Base-by-base conservation (phyloP, 192 early-diverging fungal genomes). In the Polychytrium aggregatum region DNA sequence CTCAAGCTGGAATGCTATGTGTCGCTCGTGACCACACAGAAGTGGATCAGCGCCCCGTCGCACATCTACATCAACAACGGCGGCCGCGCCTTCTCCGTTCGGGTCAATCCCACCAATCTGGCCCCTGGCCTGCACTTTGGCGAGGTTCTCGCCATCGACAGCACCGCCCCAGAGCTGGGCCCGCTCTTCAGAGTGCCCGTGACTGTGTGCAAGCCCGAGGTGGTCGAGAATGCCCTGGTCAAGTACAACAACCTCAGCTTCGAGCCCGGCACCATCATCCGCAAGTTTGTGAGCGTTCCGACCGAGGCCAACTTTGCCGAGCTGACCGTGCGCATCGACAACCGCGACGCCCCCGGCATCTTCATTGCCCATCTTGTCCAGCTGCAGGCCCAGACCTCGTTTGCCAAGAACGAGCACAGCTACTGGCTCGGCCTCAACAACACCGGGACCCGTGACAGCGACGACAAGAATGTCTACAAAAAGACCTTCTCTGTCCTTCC, bases 181-280 rank as follows among this genome's bases (percentile, higher is more conserved):
- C 83, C 84, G 7, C 61, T 96, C 3, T 94, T 94, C 70, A 66
- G 66, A 41, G 63, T 98, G 35, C 93, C 93, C 13, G 70, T 98
- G 16, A 90, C 87, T 8, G 83, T 97, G 17, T 79, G 81, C 51
- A 95, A 92, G 65, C 88, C 90, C 18, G 56, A 68, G 20, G 37
- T 61, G 8, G 48, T 40, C 44, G 26, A 56, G 55, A 11, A 69
- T 70, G 0, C 68, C 71, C 11, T 57, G 34, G 48, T 78, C 31
- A 53, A 57, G 20, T 87, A 81, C 51, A 50, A 70, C 17, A 56
- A 64, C 9, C 48, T 88, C 30, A 60, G 33, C 20, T 90, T 89
- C 44, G 62, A 62, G 9, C 83, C 88, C 18, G 88, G 90, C 11
- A 69, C 78, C 22, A 81, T 95, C 44, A 65, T 80, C 48, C 81